phyloP scores from a whole-genome alignment of 306 rosid genomes.

The Bauhinia variegata region DNA sequence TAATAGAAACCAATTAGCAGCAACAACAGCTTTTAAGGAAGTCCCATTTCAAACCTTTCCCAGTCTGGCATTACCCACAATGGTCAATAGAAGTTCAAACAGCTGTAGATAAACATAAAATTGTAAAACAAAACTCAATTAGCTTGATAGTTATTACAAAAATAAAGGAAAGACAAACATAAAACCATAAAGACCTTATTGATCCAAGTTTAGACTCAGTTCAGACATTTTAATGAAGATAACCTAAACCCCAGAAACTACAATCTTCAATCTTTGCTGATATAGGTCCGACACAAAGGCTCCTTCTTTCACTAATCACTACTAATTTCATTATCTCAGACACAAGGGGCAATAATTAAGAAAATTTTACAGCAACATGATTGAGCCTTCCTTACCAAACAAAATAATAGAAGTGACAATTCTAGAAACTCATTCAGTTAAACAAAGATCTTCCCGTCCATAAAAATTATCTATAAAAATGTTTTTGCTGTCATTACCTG shows the following conservation, averaged over 20 bases:
- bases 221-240: conserved; percentile 11
- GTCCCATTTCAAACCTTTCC: conserved; percentile 58
- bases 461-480: neutral
- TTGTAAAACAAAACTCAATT: conserved; percentile 19
- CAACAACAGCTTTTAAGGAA: conserved; percentile 22
- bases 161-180: conserved; percentile 22
- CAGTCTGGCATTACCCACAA: conserved; percentile 69
- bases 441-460: neutral
- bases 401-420: conserved; percentile 10
- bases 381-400: conserved; percentile 5
- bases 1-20: conserved; percentile 32
- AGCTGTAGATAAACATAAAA: conserved; percentile 56
- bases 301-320: neutral
- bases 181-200: conserved; percentile 23
- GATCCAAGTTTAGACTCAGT: conserved; percentile 19
- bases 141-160: conserved; percentile 5
- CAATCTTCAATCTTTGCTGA: neutral
- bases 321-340: neutral
- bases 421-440: conserved; percentile 8
- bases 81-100: conserved; percentile 89
- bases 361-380: neutral
- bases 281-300: conserved; percentile 23
- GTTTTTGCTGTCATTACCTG: conserved; percentile 61
- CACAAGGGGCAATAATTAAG: neutral
- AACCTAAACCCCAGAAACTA: conserved; percentile 21